These are phyloP conservation scores for Dovyalis caffra DNA, from an alignment of 345 rosid genomes.

Conservation along the genomic window DNA sequence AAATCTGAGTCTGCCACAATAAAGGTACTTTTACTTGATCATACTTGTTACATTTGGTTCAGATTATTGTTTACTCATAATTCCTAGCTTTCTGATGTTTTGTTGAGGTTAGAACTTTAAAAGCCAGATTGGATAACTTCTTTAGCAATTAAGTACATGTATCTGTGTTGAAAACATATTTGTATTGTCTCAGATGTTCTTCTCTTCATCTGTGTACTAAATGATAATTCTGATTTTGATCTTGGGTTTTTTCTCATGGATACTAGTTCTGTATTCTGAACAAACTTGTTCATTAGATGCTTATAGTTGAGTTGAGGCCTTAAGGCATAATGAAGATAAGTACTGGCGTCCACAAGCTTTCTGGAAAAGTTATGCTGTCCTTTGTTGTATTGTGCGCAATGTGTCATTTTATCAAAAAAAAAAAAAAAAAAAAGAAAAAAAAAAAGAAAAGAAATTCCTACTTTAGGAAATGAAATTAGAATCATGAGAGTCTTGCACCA, in stretches of 20 bases:
- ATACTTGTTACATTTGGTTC: not conserved
- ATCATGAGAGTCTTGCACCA: not conserved
- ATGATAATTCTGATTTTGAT: not conserved
- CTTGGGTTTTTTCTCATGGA: too few relatives aligned
- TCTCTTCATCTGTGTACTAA: not conserved
- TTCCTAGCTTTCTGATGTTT: not conserved
- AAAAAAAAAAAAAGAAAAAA: too few relatives aligned
- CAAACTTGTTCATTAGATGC: too few relatives aligned
- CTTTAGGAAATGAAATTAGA: too few relatives aligned
- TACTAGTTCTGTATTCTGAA: too few relatives aligned
- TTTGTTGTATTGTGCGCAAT: too few relatives aligned
- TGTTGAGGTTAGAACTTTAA: not conserved
- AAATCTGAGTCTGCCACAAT: conserved; percentile 95
- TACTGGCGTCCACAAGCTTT: too few relatives aligned
- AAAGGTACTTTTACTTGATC: conserved; percentile 47
- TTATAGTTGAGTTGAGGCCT: too few relatives aligned
- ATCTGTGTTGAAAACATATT: not conserved
- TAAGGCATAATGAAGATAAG: too few relatives aligned
- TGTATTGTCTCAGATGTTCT: not conserved
- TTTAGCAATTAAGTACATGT: not conserved
- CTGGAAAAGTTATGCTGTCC: too few relatives aligned
- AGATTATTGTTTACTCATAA: not conserved
- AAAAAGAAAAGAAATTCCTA: too few relatives aligned
- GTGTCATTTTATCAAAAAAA: too few relatives aligned
- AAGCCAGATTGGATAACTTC: not conserved